Percentiles rank a stretch among this genome's conserved stretches.
phyloP scores from a whole-genome alignment of 2,329 filamentous ascomycete genomes.

The Fragosphaeria purpurea region DNA sequence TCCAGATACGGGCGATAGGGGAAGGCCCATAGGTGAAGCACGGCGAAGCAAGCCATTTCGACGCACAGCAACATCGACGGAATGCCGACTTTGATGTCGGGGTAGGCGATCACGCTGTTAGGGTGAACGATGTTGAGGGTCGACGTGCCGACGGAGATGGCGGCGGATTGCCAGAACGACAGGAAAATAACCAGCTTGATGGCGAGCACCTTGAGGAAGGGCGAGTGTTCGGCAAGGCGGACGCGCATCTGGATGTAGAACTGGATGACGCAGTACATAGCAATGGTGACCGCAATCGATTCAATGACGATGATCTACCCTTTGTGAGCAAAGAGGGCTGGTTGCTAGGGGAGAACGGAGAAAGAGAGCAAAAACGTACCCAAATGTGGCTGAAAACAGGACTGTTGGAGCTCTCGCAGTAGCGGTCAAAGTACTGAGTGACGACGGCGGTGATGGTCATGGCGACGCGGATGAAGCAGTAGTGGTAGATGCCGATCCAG shows the following conservation, averaged over 20 bases:
- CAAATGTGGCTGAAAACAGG: slow-evolving; percentile 78
- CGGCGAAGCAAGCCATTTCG: slow-evolving; percentile 73
- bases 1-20: slow-evolving; percentile 60
- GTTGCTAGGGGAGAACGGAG: slow-evolving; percentile 4
- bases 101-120: slow-evolving; percentile 52
- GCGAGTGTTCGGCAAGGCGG: slow-evolving; percentile 57
- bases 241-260: slow-evolving; percentile 71
- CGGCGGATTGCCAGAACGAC: slow-evolving; percentile 69
- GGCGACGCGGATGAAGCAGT: slow-evolving; percentile 69
- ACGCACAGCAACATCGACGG: slow-evolving; percentile 68
- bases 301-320: slow-evolving; percentile 56
- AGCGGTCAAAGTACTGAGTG: slow-evolving; percentile 56
- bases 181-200: slow-evolving; percentile 91
- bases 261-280: slow-evolving; percentile 83
- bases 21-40: slow-evolving; percentile 76
- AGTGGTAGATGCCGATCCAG: slow-evolving; percentile 76
- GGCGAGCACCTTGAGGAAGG: slow-evolving; percentile 71
- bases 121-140: slow-evolving; percentile 53
- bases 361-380: slow-evolving; percentile 34
- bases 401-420: slow-evolving; percentile 69
- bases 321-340: not conserved
- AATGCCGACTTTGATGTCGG: slow-evolving; percentile 72
- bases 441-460: slow-evolving; percentile 72
- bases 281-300: slow-evolving; percentile 61
- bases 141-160: slow-evolving; percentile 43